Evolutionary conservation across 2,329 filamentous ascomycete species (phyloP).

Genomic region (Diaporthe citriasiana): DNA sequence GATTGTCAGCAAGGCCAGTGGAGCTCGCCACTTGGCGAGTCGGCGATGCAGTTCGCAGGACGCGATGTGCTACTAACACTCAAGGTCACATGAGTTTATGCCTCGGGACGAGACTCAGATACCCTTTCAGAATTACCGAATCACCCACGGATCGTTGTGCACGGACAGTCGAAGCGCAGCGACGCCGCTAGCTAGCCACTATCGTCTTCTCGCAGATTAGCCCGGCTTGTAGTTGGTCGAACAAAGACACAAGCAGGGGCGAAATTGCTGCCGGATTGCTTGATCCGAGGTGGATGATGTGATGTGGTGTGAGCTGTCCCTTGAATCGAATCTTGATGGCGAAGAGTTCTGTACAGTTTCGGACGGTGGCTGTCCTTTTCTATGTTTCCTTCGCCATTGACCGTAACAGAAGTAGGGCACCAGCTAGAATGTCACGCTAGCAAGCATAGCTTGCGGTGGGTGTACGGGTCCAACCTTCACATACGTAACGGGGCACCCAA

Average conservation of each 20-base stretch:
- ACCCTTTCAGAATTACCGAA: neutral
- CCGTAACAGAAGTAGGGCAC: neutral
- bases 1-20: neutral
- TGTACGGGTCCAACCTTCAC: neutral
- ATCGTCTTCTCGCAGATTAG: neutral
- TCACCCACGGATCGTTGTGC: slow-evolving; percentile 5
- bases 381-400: neutral
- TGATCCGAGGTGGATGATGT: neutral
- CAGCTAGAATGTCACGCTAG: neutral
- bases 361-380: neutral
- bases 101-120: neutral
- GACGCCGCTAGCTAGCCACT: neutral
- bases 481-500: too few species aligned
- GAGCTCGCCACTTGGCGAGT: neutral
- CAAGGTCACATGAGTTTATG: neutral
- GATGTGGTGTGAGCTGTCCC: neutral
- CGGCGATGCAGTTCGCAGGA: neutral
- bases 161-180: neutral
- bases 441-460: neutral
- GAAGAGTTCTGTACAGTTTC: neutral
- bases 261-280: neutral
- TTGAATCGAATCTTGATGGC: neutral
- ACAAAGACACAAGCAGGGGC: neutral
- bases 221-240: neutral
- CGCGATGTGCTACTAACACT: neutral